Evolutionary conservation across 2,329 filamentous ascomycete genomes (phyloP).

Genomic region (Ascochyta viciae-villosae): DNA sequence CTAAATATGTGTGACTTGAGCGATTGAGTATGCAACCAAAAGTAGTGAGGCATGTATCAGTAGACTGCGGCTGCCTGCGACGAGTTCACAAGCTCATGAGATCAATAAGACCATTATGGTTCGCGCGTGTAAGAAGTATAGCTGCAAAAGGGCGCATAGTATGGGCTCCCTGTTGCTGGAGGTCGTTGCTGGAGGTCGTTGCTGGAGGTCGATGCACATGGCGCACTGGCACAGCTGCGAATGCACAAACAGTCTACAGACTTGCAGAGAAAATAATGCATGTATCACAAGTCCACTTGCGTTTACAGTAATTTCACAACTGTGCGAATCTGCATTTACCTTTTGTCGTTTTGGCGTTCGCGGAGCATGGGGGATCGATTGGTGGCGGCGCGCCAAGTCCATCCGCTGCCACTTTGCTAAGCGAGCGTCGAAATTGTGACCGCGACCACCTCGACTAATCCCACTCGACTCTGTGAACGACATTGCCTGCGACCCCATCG

Average conservation of each 20-base stretch:
- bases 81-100: no score
- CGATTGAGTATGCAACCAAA: not conserved
- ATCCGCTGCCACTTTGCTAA: slow-evolving; percentile 5
- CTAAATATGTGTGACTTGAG: not conserved
- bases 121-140: not conserved
- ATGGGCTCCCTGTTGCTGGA: not conserved
- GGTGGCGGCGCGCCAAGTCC: slow-evolving; percentile 10
- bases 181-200: not conserved
- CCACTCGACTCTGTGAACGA: slow-evolving; percentile 19
- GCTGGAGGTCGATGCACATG: not conserved
- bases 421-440: slow-evolving; percentile 11
- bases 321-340: not conserved
- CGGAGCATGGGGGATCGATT: slow-evolving; percentile 2
- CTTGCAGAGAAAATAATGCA: not conserved
- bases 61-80: no score
- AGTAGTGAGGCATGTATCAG: no score
- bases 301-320: not conserved
- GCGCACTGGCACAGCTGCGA: not conserved
- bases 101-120: not conserved
- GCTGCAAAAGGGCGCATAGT: not conserved
- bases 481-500: slow-evolving; percentile 43
- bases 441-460: not conserved
- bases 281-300: not conserved
- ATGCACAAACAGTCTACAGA: not conserved
- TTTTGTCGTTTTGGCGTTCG: slow-evolving; percentile 1